Evolutionary conservation across 345 rosid species (phyloP).

Genomic region (Aquilaria malaccensis): DNA sequence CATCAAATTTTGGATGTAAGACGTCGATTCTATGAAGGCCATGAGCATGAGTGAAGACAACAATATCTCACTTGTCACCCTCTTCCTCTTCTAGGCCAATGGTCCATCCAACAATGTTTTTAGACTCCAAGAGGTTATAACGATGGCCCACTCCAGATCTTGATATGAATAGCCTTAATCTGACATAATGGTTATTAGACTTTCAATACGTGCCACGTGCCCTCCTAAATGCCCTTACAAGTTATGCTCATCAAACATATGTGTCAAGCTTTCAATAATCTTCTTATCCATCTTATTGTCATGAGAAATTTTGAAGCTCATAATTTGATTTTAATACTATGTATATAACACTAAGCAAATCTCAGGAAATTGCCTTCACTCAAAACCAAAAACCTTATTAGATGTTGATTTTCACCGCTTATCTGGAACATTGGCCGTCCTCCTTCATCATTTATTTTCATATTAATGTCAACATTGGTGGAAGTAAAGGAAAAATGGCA

Average conservation of each 20-base stretch:
- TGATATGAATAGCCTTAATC: not conserved
- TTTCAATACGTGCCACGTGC: not conserved
- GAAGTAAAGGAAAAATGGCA: too few species aligned
- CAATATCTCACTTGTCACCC: not conserved
- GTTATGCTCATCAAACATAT: too few species aligned
- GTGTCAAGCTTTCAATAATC: not conserved
- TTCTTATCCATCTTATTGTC: not conserved
- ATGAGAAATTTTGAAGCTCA: not conserved
- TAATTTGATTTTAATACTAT: not conserved
- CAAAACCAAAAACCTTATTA: not conserved
- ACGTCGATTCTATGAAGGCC: not conserved
- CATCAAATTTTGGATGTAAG: not conserved
- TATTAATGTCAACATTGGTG: too few species aligned
- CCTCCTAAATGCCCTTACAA: not conserved
- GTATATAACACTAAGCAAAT: not conserved
- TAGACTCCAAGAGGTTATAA: not conserved
- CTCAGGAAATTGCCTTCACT: not conserved
- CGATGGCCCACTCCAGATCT: not conserved
- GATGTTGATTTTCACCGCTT: too few species aligned
- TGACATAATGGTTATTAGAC: too few species aligned
- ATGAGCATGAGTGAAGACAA: not conserved
- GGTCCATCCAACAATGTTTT: not conserved
- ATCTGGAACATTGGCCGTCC: too few species aligned
- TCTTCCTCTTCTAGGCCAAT: not conserved
- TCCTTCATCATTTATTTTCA: too few species aligned